These are phyloP conservation scores for Pyrus hybrid DNA, from an alignment of 331 rosid species.

Conservation along the genomic window DNA sequence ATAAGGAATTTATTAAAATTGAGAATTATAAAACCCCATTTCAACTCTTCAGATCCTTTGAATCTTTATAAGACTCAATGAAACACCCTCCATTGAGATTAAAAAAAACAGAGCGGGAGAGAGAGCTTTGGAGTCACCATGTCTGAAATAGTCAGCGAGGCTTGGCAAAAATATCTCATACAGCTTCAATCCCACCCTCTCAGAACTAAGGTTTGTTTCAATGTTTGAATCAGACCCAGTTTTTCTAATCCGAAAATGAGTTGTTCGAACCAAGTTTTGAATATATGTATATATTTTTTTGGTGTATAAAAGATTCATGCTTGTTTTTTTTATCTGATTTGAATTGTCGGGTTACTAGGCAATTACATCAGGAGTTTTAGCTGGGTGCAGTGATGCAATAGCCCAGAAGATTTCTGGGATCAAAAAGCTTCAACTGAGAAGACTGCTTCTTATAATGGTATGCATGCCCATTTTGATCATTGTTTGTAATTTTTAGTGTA, in stretches of 20 bases:
- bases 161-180: constrained; percentile 51
- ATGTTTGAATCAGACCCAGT: background rate
- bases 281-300: background rate
- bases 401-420: constrained; percentile 91
- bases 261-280: too few relatives aligned
- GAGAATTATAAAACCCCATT: background rate
- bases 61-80: background rate
- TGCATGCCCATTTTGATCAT: background rate
- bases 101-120: background rate
- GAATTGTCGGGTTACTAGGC: constrained; percentile 44
- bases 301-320: background rate
- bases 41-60: background rate
- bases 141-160: constrained; percentile 59
- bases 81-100: too few relatives aligned
- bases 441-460: constrained; percentile 76
- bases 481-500: background rate
- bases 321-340: background rate
- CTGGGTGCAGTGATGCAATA: constrained; percentile 67
- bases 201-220: constrained; percentile 67
- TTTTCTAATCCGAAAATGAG: background rate
- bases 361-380: constrained; percentile 70
- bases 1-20: background rate
- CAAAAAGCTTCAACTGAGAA: constrained; percentile 74
- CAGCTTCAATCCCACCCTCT: constrained; percentile 87
- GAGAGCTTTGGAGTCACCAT: constrained; percentile 27